Conservation (phyloP, 768 basidiomycete species). For the Strobilomyces dryophilus region DNA sequence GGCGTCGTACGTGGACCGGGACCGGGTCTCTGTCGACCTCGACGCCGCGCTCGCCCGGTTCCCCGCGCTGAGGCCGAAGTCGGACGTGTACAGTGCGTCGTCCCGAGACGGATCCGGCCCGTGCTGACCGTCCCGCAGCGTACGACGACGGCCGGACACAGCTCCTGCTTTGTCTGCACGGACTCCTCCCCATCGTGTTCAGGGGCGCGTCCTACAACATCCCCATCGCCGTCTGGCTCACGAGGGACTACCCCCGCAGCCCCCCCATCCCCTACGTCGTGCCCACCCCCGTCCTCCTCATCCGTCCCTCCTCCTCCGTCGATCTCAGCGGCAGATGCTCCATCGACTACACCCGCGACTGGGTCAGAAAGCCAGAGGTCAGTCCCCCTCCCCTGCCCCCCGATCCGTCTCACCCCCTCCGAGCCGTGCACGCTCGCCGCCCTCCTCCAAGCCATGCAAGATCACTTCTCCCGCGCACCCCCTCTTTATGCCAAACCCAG, state of each 20-base stretch:
- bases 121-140: slow-evolving; percentile 40
- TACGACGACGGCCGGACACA: slow-evolving; percentile 95
- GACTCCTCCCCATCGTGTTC: slow-evolving; percentile 84
- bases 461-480: slow-evolving; percentile 79
- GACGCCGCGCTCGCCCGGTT: slow-evolving; percentile 53
- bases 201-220: slow-evolving; percentile 83
- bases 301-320: slow-evolving; percentile 69
- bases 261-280: slow-evolving; percentile 90
- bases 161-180: slow-evolving; percentile 86
- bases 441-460: slow-evolving; percentile 73
- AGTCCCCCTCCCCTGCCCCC: slow-evolving; percentile 8
- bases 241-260: slow-evolving; percentile 74
- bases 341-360: slow-evolving; percentile 67
- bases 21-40: slow-evolving; percentile 61
- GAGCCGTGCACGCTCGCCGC: slow-evolving; percentile 76
- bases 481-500: slow-evolving; percentile 86
- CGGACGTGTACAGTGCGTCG: slow-evolving; percentile 69
- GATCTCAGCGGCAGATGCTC: slow-evolving; percentile 77
- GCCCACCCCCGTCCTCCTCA: slow-evolving; percentile 86
- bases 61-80: slow-evolving; percentile 65
- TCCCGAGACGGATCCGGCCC: not conserved
- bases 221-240: slow-evolving; percentile 85
- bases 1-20: slow-evolving; percentile 48
- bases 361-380: slow-evolving; percentile 75
- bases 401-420: not conserved